Percentiles rank a stretch among this genome's conserved stretches.
Conservation (phyloP, 129 eudicot species). For the Artemisia annua region DNA sequence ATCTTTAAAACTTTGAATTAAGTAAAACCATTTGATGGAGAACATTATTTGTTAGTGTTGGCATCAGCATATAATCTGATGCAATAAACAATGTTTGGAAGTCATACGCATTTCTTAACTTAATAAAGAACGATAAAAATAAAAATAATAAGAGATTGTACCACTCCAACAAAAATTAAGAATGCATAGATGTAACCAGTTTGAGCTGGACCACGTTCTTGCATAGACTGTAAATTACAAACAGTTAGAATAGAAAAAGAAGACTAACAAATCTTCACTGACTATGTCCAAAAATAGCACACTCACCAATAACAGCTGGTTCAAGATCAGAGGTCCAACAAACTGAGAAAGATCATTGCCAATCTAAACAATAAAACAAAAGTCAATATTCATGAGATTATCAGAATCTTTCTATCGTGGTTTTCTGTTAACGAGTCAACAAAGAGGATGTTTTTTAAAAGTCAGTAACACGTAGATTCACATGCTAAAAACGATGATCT, state of each 20-base stretch:
- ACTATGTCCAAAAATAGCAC: constrained; percentile 10
- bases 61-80: constrained; percentile 2
- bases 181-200: constrained; percentile 79
- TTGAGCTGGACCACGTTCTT: constrained; percentile 75
- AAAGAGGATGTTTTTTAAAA: constrained; percentile 8
- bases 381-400: constrained; percentile 5
- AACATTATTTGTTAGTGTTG: neutral
- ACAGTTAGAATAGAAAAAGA: constrained; percentile 6
- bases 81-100: neutral
- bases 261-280: neutral
- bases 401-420: too few species aligned
- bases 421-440: neutral
- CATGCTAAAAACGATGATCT: constrained; percentile 9
- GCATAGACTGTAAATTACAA: constrained; percentile 69
- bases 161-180: constrained; percentile 83
- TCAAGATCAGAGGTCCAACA: constrained; percentile 78
- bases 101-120: neutral
- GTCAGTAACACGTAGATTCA: constrained; percentile 11
- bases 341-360: constrained; percentile 92
- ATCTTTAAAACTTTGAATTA: neutral
- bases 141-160: constrained; percentile 34
- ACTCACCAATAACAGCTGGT: constrained; percentile 68
- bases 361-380: constrained; percentile 47
- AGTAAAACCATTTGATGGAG: neutral
- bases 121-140: neutral